Evolutionary conservation across 2,329 filamentous ascomycete genomes (phyloP), one percentile per base, ranked within the genome.

Genomic region (Fusarium succisae): DNA sequence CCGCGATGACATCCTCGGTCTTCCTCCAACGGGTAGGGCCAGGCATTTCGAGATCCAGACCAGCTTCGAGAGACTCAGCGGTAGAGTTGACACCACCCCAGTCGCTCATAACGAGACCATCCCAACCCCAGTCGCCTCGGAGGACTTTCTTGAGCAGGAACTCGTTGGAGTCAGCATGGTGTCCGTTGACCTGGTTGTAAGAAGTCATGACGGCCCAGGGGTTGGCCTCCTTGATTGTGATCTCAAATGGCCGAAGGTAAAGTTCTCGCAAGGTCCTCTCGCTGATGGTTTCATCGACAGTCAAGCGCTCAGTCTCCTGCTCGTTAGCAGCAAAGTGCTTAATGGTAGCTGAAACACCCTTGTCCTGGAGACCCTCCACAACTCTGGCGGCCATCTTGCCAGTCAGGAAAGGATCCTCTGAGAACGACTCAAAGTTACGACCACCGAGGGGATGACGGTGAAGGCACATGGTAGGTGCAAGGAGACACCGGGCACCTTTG

Each of bases 401-500:
- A 13, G 77, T 78, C 14, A 78, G 53, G 38, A 78, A 54, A 44
- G 77, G 77, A 32, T 78, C 77, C 26, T 78, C 77, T 10, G 77
- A 78, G 58, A 78, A 78, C 8, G 77, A 79, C 61, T 78, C 77
- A 30, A 78, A 78, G 65, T 78, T 78, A 35, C 77, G 77, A n/a
- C 77, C 77, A 13, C 77, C 77, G 2, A 78, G 63, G n/a, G 77
- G 77, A 39, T 78, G 77, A 20, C 77, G 77, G 37, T 78, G 77
- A 13, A 78, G 53, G 32, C 77, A 78, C 77, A 78, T 78, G n/a
- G 79, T 80, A 12, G 79, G 79, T 22, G 76, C 79, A 48, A 80
- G 86, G 69, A 93, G 89, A n/a, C 93, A 88, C 75, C 94, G 91
- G 14, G 92, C 88, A 62, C 92, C 92, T 82, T 95, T 95, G 67